phyloP scores from a whole-genome alignment of 116 monocot species.

The Phalaenopsis hybrid region DNA sequence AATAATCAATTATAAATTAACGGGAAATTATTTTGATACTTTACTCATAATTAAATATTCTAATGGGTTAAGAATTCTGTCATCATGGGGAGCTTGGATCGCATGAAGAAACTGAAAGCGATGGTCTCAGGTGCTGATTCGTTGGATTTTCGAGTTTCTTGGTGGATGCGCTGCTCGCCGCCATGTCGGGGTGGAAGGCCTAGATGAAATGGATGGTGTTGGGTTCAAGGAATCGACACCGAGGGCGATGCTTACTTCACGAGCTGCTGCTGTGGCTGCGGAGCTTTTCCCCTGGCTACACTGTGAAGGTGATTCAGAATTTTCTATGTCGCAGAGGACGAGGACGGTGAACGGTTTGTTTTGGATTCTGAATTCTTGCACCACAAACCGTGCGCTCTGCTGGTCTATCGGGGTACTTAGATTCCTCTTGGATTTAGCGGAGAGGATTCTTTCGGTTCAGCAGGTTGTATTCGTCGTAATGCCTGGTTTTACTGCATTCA shows the following conservation, averaged over 20 bases:
- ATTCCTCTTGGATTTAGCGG: slow-evolving; percentile 42
- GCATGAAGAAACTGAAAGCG: slow-evolving; percentile 31
- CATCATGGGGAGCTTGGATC: no score
- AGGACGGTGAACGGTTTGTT: slow-evolving; percentile 69
- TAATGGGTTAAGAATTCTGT: no score
- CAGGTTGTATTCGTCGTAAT: slow-evolving; percentile 37
- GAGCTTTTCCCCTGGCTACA: slow-evolving; percentile 66
- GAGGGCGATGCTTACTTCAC: slow-evolving; percentile 55
- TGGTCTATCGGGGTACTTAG: slow-evolving; percentile 52
- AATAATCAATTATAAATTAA: no score
- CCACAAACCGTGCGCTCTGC: slow-evolving; percentile 85
- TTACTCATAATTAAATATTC: no score
- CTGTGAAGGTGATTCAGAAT: slow-evolving; percentile 41
- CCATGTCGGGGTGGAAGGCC: slow-evolving; percentile 66
- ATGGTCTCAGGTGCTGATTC: slow-evolving; percentile 20
- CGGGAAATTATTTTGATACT: no score
- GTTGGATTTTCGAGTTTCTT: slow-evolving; percentile 37
- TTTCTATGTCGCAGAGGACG: slow-evolving; percentile 53
- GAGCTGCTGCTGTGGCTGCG: slow-evolving; percentile 55
- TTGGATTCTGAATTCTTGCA: slow-evolving; percentile 46
- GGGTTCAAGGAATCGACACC: slow-evolving; percentile 28
- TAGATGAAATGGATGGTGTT: slow-evolving; percentile 28
- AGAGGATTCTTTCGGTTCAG: slow-evolving; percentile 34
- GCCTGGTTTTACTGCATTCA: slow-evolving; percentile 56
- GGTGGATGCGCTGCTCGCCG: slow-evolving; percentile 71